Evolutionary conservation across 2,329 filamentous ascomycete species (phyloP).

Genomic region (Dissoconium aciculare): DNA sequence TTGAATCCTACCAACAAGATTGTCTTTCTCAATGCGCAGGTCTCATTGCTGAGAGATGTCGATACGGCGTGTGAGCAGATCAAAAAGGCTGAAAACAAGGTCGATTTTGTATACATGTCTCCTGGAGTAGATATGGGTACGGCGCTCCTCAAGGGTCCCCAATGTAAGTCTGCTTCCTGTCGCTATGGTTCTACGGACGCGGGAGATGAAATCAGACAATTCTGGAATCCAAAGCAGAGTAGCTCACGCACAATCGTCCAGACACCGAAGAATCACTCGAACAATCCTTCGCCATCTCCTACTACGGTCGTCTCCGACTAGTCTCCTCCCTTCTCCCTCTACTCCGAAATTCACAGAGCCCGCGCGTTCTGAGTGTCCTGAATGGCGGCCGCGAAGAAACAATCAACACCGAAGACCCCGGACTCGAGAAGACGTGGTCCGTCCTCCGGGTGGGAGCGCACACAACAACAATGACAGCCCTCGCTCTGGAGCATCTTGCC

Average conservation of each 20-base stretch:
- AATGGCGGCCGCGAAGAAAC: conserved; percentile 1
- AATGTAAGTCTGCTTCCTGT: not conserved
- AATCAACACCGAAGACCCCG: not conserved
- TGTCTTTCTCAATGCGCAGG: not conserved
- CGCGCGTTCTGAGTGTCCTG: not conserved
- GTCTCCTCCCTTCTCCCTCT: not conserved
- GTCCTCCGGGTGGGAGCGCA: not conserved
- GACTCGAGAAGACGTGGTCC: not conserved
- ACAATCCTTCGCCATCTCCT: not conserved
- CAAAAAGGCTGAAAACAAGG: not conserved
- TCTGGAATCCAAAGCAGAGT: too few species aligned
- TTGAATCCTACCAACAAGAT: conserved; percentile 1
- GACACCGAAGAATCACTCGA: not conserved
- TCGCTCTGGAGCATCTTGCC: not conserved
- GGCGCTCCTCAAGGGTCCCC: not conserved
- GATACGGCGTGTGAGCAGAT: conserved; percentile 1
- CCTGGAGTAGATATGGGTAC: not conserved
- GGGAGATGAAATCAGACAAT: not conserved
- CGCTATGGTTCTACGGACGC: not conserved
- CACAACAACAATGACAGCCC: not conserved
- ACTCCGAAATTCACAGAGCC: not conserved
- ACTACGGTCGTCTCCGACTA: not conserved
- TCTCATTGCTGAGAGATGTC: not conserved
- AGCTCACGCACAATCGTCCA: too few species aligned
- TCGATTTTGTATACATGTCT: not conserved